These are phyloP conservation scores for Lentinula sp. DNA, from an alignment of 768 basidiomycete genomes.

Conservation along the genomic window DNA sequence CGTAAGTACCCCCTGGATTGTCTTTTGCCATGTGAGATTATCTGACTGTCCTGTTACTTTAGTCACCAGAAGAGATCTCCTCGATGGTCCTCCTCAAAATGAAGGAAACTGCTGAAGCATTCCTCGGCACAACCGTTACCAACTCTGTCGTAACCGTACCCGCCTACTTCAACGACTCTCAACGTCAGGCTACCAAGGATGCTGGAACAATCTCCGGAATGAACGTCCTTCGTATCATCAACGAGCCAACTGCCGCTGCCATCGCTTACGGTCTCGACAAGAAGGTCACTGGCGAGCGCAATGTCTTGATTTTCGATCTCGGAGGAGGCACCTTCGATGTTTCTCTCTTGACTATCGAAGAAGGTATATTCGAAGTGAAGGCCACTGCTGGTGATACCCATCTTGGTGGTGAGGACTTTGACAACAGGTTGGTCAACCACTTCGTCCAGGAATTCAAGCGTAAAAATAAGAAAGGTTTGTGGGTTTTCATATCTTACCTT, in stretches of 20 bases:
- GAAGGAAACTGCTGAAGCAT: conserved; percentile 68
- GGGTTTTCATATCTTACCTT: conserved; percentile 34
- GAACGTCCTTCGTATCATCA: conserved; percentile 59
- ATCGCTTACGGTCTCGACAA: conserved; percentile 67
- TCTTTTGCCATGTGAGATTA: not conserved
- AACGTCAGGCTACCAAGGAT: conserved; percentile 66
- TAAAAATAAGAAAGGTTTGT: conserved; percentile 39
- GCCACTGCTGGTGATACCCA: conserved; percentile 58
- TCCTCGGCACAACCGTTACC: conserved; percentile 56
- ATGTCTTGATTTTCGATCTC: conserved; percentile 66
- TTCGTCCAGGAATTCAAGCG: conserved; percentile 36
- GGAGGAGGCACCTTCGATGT: conserved; percentile 75
- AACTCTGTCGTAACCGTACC: conserved; percentile 57
- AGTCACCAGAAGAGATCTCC: conserved; percentile 63
- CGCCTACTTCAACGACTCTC: conserved; percentile 60
- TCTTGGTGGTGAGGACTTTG: conserved; percentile 30
- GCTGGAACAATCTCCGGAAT: conserved; percentile 63
- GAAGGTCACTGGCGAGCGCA: conserved; percentile 48
- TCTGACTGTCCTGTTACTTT: not conserved
- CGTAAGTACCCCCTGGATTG: conserved; percentile 22
- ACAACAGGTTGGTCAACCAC: conserved; percentile 6
- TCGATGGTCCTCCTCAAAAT: conserved; percentile 63
- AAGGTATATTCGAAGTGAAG: conserved; percentile 66
- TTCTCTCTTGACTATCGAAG: conserved; percentile 61
- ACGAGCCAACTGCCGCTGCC: conserved; percentile 67